Evolutionary conservation across 2,329 filamentous ascomycete genomes (phyloP).

Genomic region (Thelonectria rubi): DNA sequence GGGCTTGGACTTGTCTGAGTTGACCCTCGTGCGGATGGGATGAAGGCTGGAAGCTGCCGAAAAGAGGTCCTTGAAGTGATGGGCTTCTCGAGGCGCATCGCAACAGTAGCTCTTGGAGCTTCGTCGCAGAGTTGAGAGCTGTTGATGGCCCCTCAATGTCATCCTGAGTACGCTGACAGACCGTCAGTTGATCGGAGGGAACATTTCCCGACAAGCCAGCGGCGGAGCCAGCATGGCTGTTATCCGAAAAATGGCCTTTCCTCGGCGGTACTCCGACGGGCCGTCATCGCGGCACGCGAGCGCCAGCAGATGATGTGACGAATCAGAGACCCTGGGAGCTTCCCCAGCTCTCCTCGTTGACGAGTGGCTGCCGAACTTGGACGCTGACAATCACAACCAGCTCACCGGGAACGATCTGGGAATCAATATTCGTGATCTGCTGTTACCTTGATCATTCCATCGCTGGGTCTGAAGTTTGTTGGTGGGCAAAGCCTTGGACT

Average conservation of each 20-base stretch:
- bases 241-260: neutral
- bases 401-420: neutral
- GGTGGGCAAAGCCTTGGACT: neutral
- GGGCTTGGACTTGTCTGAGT: neutral
- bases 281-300: slow-evolving; percentile 8
- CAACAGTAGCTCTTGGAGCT: neutral
- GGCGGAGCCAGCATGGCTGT: neutral
- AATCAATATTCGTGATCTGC: neutral
- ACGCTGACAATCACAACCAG: neutral
- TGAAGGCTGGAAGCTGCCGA: neutral
- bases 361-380: neutral
- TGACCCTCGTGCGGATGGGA: no score
- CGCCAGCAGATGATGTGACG: neutral
- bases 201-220: neutral
- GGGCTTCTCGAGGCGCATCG: neutral
- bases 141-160: neutral
- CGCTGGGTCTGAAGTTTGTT: neutral
- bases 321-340: slow-evolving; percentile 9
- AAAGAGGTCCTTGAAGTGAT: neutral
- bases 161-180: neutral
- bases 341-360: slow-evolving; percentile 5
- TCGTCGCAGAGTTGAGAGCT: neutral
- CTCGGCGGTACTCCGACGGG: slow-evolving; percentile 20
- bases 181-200: neutral
- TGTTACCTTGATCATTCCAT: neutral